A percentile compares a stretch with the other conserved stretches of the same genome.
phyloP scores from a whole-genome alignment of 73 alveolate species.

The Paramecium octaurelia region DNA sequence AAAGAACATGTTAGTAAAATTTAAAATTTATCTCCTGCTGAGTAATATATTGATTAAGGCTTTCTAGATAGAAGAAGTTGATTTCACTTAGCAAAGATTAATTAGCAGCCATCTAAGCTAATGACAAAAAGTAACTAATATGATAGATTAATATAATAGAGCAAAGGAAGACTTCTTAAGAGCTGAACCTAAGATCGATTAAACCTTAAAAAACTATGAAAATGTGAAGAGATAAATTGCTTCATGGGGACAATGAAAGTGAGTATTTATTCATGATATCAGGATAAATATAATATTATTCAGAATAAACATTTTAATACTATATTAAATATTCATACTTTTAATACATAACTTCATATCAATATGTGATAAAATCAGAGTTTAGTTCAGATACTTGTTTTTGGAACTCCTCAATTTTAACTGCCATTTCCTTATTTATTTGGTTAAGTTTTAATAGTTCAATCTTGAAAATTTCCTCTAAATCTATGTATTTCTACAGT shows the following conservation, averaged over 20 bases:
- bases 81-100: conserved; percentile 1
- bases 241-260: conserved; percentile 31
- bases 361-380: not conserved
- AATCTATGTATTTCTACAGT: not conserved
- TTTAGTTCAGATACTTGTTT: not conserved
- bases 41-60: not conserved
- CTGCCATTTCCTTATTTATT: not conserved
- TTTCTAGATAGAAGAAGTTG: conserved; percentile 14
- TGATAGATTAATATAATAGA: not conserved
- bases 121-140: not conserved
- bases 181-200: conserved; percentile 38
- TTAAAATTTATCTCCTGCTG: conserved; percentile 43
- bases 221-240: not conserved
- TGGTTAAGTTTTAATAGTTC: not conserved
- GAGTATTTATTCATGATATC: not conserved
- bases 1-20: conserved; percentile 50
- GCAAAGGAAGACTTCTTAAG: conserved; percentile 1
- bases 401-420: not conserved
- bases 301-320: not conserved
- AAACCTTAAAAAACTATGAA: conserved; percentile 25
- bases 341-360: not conserved
- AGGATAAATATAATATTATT: not conserved
- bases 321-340: not conserved
- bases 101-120: not conserved
- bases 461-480: not conserved